These are phyloP conservation scores for Phytophthora podocarpi DNA, from an alignment of 352 stramenopile species.

Conservation along the genomic window DNA sequence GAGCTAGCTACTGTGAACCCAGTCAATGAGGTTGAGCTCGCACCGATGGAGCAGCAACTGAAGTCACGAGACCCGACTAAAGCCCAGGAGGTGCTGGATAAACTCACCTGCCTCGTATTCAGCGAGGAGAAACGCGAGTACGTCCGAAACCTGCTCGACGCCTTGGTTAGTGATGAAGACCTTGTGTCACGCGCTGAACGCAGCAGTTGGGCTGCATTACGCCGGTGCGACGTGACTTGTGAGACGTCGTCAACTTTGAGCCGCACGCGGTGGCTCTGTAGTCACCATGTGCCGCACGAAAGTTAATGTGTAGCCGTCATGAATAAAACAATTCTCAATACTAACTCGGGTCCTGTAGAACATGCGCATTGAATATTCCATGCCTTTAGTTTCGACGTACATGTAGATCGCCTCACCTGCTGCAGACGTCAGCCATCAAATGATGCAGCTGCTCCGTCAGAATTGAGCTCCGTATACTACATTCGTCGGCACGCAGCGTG, in stretches of 20 bases:
- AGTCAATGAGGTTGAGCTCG: constrained; percentile 58
- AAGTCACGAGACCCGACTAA: constrained; percentile 33
- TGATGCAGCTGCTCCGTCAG: too few relatives aligned
- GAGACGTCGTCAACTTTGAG: constrained; percentile 21
- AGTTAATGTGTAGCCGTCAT: constrained; percentile 20
- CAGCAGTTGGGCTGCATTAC: constrained; percentile 44
- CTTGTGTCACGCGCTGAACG: constrained; percentile 12
- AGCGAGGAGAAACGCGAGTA: constrained; percentile 67
- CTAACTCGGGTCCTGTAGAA: neutral
- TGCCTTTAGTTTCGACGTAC: too few relatives aligned
- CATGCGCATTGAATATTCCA: too few relatives aligned
- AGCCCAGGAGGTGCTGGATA: constrained; percentile 54
- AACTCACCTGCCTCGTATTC: constrained; percentile 61
- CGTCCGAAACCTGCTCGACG: constrained; percentile 61
- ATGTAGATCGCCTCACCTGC: too few relatives aligned
- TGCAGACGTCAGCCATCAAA: too few relatives aligned
- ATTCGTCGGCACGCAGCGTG: too few relatives aligned
- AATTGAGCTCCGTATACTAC: too few relatives aligned
- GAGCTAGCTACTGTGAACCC: constrained; percentile 52
- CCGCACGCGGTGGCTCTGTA: constrained; percentile 61
- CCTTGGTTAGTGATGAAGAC: constrained; percentile 39
- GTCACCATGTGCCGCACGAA: constrained; percentile 26
- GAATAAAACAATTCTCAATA: constrained; percentile 1
- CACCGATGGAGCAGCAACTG: constrained; percentile 58
- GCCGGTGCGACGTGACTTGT: constrained; percentile 37